A percentile compares a stretch with the other conserved stretches of the same genome.
phyloP scores from a whole-genome alignment of 176 grass and related monocot species.

The Ampelocalamus luodianensis region DNA sequence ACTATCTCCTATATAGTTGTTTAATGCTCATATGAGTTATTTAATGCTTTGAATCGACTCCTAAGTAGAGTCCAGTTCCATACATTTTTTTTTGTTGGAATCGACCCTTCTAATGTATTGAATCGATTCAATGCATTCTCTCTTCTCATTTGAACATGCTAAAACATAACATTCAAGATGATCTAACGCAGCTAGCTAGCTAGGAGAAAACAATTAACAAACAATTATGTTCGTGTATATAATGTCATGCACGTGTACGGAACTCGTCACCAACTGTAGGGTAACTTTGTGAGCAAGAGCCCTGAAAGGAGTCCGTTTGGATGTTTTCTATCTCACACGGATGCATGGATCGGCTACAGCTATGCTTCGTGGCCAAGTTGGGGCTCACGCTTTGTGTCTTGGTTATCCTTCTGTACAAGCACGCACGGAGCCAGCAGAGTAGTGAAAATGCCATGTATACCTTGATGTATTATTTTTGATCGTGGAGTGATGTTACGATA shows the following conservation, averaged over 20 bases:
- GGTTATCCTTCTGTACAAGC: not conserved
- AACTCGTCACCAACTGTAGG: not conserved
- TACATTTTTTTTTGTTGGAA: too few species aligned
- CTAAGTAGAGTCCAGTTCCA: too few species aligned
- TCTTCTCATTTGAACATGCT: too few species aligned
- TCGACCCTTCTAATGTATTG: too few species aligned
- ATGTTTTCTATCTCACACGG: conserved; percentile 1
- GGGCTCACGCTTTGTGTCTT: conserved; percentile 15
- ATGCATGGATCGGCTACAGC: not conserved
- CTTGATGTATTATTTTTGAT: not conserved
- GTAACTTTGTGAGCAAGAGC: not conserved
- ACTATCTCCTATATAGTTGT: too few species aligned
- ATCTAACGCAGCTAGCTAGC: not conserved
- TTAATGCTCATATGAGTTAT: too few species aligned
- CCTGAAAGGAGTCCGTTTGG: not conserved
- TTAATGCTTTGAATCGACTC: too few species aligned
- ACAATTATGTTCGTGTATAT: not conserved
- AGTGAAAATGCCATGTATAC: not conserved
- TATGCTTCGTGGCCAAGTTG: conserved; percentile 3
- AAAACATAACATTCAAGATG: too few species aligned
- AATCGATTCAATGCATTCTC: too few species aligned
- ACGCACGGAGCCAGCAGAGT: not conserved
- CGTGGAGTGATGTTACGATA: not conserved
- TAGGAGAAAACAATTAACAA: not conserved
- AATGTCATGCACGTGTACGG: not conserved